Base-by-base conservation (phyloP, 1,139 yeast genomes). In the Pichia sp. region DNA sequence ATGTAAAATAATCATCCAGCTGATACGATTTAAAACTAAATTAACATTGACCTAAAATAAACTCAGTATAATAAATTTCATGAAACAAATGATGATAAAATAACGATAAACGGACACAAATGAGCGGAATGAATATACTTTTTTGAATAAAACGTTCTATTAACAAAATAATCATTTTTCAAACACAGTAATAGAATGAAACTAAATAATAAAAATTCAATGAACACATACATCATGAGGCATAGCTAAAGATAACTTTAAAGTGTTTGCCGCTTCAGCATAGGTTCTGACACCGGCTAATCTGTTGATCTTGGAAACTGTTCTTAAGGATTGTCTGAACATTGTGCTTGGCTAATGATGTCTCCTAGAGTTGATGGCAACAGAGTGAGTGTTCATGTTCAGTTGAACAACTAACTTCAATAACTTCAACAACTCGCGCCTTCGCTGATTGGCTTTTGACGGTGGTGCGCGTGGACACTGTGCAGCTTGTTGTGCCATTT, bases 181-280 rank as follows among this genome's bases (percentile, higher is more conserved):
- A 31, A 31, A 31, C 34, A 31, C n/a, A 31, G 8, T 31, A 6
- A 22, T 22, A 22, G 25, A 31, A 31, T 16, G 34, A 19, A n/a
- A 34, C 11, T n/a, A 34, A 19, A 34, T n/a, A n/a, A n/a, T 34
- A 34, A 34, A 34, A 34, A 34, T 10, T 34, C 11, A 36, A 36
- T 5, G 11, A 11, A 36, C 14, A 41, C 81, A 69, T 62, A 84
- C 82, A 72, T 84, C 83, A 72, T 86, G 90, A 59, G 97, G 97
- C 66, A 93, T 81, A 56, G 97, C 95, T 69, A 93, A 82, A 51
- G 96, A 87, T 67, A 95, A 80, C 72, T 84, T 87, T 73, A 93
- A 80, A 44, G 54, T 27, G 60, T 87, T 74, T 58, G 85, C 78
- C 61, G 87, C 96, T 68, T 93, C 96, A 65, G 97, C 97, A 67